These are phyloP conservation scores for Mucor irregularis DNA, from an alignment of 371 early-diverging fungal genomes.

Conservation along the genomic window DNA sequence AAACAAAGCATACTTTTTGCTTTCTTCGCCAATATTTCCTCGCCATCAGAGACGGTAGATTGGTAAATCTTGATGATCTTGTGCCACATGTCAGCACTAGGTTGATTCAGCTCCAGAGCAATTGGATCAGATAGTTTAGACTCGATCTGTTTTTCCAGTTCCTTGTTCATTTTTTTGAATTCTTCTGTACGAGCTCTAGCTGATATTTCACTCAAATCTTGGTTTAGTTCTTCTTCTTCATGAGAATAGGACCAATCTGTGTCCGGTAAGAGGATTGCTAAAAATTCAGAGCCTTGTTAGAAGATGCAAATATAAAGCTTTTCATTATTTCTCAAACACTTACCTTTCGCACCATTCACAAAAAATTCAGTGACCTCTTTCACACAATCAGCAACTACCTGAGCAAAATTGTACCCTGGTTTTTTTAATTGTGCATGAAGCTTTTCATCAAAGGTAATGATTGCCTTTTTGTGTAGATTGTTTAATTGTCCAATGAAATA, in stretches of 20 bases:
- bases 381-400: conserved; percentile 42
- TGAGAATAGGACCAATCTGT: conserved; percentile 81
- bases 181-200: conserved; percentile 73
- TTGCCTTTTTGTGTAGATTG: conserved; percentile 76
- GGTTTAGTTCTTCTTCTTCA: conserved; percentile 62
- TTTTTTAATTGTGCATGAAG: conserved; percentile 41
- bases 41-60: conserved; percentile 52
- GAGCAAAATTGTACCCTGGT: conserved; percentile 55
- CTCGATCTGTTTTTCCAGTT: conserved; percentile 62
- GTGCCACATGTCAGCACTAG: conserved; percentile 73
- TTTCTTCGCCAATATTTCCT: conserved; percentile 31
- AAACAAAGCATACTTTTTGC: conserved; percentile 35
- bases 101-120: conserved; percentile 67
- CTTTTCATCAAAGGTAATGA: conserved; percentile 59
- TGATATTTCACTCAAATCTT: conserved; percentile 68
- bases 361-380: conserved; percentile 39
- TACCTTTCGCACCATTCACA: conserved; percentile 24
- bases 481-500: conserved; percentile 84
- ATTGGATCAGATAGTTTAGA: conserved; percentile 71
- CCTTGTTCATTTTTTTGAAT: conserved; percentile 73
- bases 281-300: too few relatives aligned
- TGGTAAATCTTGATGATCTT: conserved; percentile 62
- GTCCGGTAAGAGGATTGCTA: conserved; percentile 57
- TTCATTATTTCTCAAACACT: neutral
- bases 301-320: neutral